A percentile compares a stretch with the other conserved stretches of the same genome.
These are phyloP conservation scores for Colletotrichum filicis DNA, from an alignment of 2,329 filamentous ascomycete species.

Conservation along the genomic window DNA sequence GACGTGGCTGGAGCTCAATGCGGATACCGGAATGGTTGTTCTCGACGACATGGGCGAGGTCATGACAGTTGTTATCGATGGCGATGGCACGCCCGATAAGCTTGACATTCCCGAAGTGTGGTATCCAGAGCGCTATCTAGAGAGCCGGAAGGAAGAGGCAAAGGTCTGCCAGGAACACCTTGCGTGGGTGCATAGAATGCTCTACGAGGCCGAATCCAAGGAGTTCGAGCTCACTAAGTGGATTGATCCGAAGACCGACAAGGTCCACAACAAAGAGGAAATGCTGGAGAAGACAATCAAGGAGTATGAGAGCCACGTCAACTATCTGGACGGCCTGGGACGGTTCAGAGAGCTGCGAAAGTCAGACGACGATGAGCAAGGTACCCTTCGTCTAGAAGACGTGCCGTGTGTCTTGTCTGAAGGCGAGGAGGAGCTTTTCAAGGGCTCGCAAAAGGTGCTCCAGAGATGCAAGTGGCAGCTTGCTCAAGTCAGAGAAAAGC, in stretches of 20 bases:
- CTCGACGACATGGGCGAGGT: constrained; percentile 62
- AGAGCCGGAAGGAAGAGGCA: constrained; percentile 56
- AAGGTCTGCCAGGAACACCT: constrained; percentile 53
- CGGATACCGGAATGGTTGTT: constrained; percentile 53
- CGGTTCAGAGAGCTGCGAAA: constrained; percentile 50
- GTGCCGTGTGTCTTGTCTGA: constrained; percentile 50
- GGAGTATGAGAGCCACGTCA: constrained; percentile 36
- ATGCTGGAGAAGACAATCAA: constrained; percentile 43
- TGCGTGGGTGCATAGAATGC: constrained; percentile 37
- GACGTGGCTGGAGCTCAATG: constrained; percentile 46
- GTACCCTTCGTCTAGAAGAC: constrained; percentile 50
- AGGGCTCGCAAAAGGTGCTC: constrained; percentile 48
- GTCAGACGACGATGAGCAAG: constrained; percentile 49
- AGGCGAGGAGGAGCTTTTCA: constrained; percentile 43
- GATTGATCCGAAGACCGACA: constrained; percentile 33
- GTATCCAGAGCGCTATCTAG: constrained; percentile 66
- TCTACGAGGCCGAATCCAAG: constrained; percentile 30
- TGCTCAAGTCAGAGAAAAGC: constrained; percentile 45
- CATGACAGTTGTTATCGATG: constrained; percentile 57
- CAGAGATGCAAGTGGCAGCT: constrained; percentile 46
- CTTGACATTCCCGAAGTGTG: constrained; percentile 63
- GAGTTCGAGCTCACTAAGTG: constrained; percentile 39
- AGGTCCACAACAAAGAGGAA: constrained; percentile 42
- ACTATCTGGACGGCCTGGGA: constrained; percentile 49
- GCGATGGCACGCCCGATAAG: constrained; percentile 52